Base-by-base conservation (phyloP, 805 yeast species). In the Cyberlindnera amylophila region DNA sequence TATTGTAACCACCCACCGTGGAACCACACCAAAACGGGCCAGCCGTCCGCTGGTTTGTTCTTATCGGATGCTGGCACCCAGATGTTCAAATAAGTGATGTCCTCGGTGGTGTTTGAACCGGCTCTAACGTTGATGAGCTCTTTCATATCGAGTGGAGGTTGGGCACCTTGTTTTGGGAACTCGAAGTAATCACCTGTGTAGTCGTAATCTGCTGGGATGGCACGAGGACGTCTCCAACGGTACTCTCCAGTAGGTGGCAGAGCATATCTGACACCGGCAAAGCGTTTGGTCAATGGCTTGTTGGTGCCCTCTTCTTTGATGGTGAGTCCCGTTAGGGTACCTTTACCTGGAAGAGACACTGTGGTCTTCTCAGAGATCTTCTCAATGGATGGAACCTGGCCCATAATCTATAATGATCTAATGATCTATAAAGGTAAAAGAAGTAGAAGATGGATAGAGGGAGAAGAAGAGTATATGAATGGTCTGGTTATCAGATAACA, bases 1-100 rank as follows among this genome's bases (percentile, higher is more conserved):
- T 58, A 59, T 43, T 67, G 72, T 17, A 70, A 47, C 58, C 66
- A 69, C 6, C 75, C 75, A 24, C 75, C 75, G 49, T 69, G 74
- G 38, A 69, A 55, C 53, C 65, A 69, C 16, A 65, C 49, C 33
- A 64, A 40, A n/a, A 69, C 73, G 4, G 73, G 72, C 72, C 71
- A 69, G 4, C 74, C 74, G 8, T 44, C 61, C 8, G 49, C 50
- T 8, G 72, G 46, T 27, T 60, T 49, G 36, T 41, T 14, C 35
- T 38, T 39, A 26, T 43, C 43, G 2, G 42, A 38, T 67, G 62
- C 53, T 10, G 74, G 74, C 11, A 65, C 53, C 67, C 69, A 69
- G 34, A 69, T 64, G 50, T 69, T 69, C 34, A 61, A 41, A 39
- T 58, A 59, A 16, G 56, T 57, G 40, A 66, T 62, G 45, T 64